phyloP scores from a whole-genome alignment of 768 basidiomycete genomes.

The Boletus barrowsii region DNA sequence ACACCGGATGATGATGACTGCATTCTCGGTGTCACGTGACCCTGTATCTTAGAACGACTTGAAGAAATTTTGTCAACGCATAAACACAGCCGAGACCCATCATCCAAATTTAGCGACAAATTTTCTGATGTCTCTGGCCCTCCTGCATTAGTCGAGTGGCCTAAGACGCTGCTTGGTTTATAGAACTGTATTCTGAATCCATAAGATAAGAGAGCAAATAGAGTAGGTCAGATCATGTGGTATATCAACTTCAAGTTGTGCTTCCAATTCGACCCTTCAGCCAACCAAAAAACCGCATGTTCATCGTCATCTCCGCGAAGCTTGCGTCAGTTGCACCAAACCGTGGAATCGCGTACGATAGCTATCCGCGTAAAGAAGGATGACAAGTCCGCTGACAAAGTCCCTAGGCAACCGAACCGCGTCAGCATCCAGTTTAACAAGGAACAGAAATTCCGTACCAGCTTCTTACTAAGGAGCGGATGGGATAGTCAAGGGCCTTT shows the following conservation, averaged over 20 bases:
- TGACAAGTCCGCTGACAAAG: slow-evolving; percentile 47
- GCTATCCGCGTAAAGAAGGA: slow-evolving; percentile 47
- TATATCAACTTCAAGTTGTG: slow-evolving; percentile 5
- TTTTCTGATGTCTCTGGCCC: no score
- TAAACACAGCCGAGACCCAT: no score
- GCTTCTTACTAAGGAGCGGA: slow-evolving; percentile 67
- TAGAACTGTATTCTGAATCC: not conserved
- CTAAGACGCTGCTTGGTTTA: no score
- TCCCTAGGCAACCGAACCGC: slow-evolving; percentile 36
- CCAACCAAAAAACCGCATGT: not conserved
- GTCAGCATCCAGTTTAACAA: not conserved
- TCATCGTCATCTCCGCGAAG: slow-evolving; percentile 29
- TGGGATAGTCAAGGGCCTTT: slow-evolving; percentile 79
- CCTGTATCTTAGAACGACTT: no score
- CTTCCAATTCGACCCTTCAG: not conserved
- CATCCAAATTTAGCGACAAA: no score
- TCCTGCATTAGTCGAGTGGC: no score
- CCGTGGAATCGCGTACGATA: slow-evolving; percentile 44
- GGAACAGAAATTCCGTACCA: slow-evolving; percentile 50
- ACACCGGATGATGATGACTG: not conserved
- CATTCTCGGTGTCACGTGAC: slow-evolving; percentile 19
- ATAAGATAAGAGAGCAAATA: slow-evolving; percentile 7
- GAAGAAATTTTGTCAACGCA: no score
- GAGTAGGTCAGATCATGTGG: slow-evolving; percentile 17
- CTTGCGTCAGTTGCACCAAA: slow-evolving; percentile 38